These are phyloP conservation scores for Wickerhamiella galacta DNA, from an alignment of 805 yeast species.

Conservation along the genomic window DNA sequence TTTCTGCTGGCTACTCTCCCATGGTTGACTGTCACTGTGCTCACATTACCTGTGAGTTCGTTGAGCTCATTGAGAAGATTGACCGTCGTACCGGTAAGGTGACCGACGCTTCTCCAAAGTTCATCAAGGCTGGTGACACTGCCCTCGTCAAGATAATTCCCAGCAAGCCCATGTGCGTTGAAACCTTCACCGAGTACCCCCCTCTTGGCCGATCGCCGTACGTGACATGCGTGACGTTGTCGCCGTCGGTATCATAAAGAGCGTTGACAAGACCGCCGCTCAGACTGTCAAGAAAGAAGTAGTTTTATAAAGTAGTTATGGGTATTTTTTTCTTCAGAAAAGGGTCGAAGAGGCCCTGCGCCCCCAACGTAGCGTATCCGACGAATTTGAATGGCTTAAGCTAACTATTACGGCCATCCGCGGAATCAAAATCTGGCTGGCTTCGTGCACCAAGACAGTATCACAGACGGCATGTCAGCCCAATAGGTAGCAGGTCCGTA, in stretches of 20 bases:
- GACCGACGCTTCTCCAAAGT: slow-evolving; percentile 78
- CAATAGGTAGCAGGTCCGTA: too few species aligned
- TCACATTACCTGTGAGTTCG: slow-evolving; percentile 82
- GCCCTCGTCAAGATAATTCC: slow-evolving; percentile 83
- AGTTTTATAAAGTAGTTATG: too few species aligned
- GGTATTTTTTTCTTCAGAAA: too few species aligned
- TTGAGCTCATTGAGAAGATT: slow-evolving; percentile 61
- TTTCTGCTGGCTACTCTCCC: slow-evolving; percentile 82
- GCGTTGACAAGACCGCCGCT: slow-evolving; percentile 78
- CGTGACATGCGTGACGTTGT: slow-evolving; percentile 99
- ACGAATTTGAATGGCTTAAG: too few species aligned
- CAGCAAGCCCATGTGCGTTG: slow-evolving; percentile 87
- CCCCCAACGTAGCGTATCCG: too few species aligned
- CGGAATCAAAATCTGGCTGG: too few species aligned
- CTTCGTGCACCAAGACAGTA: too few species aligned
- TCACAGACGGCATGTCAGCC: too few species aligned
- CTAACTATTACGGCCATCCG: too few species aligned
- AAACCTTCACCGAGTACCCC: slow-evolving; percentile 86
- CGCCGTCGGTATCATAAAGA: slow-evolving; percentile 98
- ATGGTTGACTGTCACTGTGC: slow-evolving; percentile 88
- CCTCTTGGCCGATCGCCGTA: slow-evolving; percentile 97
- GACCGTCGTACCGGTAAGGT: slow-evolving; percentile 90
- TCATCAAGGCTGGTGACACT: slow-evolving; percentile 92
- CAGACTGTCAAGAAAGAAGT: slow-evolving; percentile 63
- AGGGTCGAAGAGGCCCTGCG: too few species aligned